These are phyloP conservation scores for Xanthoconium stramineum DNA, from an alignment of 768 basidiomycete species.

Conservation along the genomic window DNA sequence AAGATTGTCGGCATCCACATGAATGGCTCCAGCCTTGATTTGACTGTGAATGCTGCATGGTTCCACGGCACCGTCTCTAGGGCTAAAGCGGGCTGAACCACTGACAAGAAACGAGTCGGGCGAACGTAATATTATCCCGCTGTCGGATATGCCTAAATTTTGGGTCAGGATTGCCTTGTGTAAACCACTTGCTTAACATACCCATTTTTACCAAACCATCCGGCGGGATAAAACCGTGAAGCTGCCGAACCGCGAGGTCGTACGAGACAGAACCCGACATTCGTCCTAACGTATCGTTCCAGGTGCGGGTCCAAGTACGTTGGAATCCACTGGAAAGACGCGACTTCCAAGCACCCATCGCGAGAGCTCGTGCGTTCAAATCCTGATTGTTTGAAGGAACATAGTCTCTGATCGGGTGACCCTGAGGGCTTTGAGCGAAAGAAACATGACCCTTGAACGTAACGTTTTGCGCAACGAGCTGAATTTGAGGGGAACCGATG, in stretches of 20 bases:
- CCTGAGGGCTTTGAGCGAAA: constrained; percentile 49
- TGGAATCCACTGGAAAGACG: constrained; percentile 57
- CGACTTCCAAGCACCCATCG: constrained; percentile 61
- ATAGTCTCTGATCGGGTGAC: constrained; percentile 10
- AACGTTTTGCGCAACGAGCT: constrained; percentile 48
- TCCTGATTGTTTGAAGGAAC: constrained; percentile 12
- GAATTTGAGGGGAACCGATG: constrained; percentile 47
- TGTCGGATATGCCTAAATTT: constrained; percentile 21
- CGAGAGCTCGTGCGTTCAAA: constrained; percentile 37
- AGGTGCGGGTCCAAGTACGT: constrained; percentile 65
- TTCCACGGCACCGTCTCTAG: constrained; percentile 52
- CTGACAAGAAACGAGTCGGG: constrained; percentile 44
- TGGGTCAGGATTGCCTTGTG: neutral
- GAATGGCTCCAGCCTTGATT: constrained; percentile 45
- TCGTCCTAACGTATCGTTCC: constrained; percentile 66
- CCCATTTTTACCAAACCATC: constrained; percentile 24
- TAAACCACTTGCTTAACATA: constrained; percentile 15
- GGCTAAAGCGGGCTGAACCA: constrained; percentile 56
- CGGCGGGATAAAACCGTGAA: constrained; percentile 41
- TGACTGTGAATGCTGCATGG: constrained; percentile 48
- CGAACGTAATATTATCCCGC: constrained; percentile 41
- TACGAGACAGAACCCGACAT: constrained; percentile 57
- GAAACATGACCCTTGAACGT: constrained; percentile 52
- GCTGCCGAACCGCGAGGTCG: constrained; percentile 44
- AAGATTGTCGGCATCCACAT: constrained; percentile 44